Percentiles rank a stretch among this genome's conserved stretches.
phyloP scores from a whole-genome alignment of 2,329 filamentous ascomycete genomes.

The Colletotrichum chrysophilum region DNA sequence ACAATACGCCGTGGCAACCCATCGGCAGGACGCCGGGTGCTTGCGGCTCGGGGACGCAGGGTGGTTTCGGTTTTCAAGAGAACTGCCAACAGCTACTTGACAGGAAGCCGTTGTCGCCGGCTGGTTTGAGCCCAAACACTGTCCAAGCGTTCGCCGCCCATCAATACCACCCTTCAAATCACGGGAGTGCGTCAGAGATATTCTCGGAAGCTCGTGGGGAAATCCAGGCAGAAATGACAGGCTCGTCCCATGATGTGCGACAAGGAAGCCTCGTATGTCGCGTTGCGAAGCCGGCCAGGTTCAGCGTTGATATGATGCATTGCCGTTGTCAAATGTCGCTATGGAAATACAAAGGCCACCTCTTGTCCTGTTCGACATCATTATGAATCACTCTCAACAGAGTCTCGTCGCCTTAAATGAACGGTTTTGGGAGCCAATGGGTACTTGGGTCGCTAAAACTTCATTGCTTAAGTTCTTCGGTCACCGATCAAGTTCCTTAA shows the following conservation, averaged over 20 bases:
- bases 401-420: not conserved
- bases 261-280: not conserved
- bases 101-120: not conserved
- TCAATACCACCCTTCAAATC: not conserved
- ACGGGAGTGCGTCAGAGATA: not conserved
- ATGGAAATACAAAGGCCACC: not conserved
- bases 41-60: not conserved
- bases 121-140: constrained; percentile 2
- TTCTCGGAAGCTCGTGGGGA: not conserved
- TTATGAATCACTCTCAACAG: not conserved
- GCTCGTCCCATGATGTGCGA: not conserved
- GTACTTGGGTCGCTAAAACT: not conserved
- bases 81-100: not conserved
- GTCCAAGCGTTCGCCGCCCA: constrained; percentile 6
- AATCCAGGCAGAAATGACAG: not conserved
- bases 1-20: not conserved
- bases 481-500: not conserved
- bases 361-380: not conserved
- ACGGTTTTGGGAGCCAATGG: fast-evolving
- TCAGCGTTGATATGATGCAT: not conserved
- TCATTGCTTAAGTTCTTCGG: not conserved
- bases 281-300: not conserved
- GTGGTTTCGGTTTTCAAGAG: not conserved
- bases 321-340: not conserved
- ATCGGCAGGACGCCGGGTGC: not conserved